Evolutionary conservation across 257 asterid species (phyloP).

Genomic region (Solanum verrucosum): DNA sequence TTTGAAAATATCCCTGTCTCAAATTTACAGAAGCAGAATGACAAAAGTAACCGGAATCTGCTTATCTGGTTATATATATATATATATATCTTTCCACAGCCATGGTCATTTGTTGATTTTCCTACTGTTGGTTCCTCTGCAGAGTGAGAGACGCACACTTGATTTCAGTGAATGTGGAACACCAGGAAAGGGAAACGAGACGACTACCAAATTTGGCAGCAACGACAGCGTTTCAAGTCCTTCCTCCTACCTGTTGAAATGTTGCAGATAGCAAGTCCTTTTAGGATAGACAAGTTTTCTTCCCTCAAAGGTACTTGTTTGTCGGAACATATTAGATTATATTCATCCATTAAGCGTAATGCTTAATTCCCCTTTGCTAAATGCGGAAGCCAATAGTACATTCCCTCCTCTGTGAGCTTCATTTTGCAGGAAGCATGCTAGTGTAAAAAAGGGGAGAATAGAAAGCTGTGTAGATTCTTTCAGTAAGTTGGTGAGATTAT

Average conservation of each 20-base stretch:
- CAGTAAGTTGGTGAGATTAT: neutral
- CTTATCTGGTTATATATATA: neutral
- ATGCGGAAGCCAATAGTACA: neutral
- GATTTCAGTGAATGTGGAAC: conserved; percentile 85
- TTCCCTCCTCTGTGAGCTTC: neutral
- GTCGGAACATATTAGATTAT: neutral
- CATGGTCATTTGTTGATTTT: neutral
- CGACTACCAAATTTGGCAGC: conserved; percentile 26
- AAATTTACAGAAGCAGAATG: neutral
- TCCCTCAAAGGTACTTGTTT: neutral
- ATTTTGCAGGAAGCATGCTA: neutral
- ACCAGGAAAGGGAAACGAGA: conserved; percentile 44
- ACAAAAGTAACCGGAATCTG: neutral
- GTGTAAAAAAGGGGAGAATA: neutral
- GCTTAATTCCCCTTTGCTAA: neutral
- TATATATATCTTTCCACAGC: neutral
- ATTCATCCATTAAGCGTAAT: neutral
- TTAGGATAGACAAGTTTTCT: neutral
- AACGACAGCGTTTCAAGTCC: conserved; percentile 30
- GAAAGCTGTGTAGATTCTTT: neutral
- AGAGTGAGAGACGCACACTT: conserved; percentile 73
- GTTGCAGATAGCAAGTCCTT: conserved; percentile 41
- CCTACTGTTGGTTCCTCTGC: conserved; percentile 12
- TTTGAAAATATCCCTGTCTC: neutral
- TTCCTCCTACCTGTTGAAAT: conserved; percentile 64